Conservation (phyloP, 345 rosid species). For the Brassica juncea region DNA sequence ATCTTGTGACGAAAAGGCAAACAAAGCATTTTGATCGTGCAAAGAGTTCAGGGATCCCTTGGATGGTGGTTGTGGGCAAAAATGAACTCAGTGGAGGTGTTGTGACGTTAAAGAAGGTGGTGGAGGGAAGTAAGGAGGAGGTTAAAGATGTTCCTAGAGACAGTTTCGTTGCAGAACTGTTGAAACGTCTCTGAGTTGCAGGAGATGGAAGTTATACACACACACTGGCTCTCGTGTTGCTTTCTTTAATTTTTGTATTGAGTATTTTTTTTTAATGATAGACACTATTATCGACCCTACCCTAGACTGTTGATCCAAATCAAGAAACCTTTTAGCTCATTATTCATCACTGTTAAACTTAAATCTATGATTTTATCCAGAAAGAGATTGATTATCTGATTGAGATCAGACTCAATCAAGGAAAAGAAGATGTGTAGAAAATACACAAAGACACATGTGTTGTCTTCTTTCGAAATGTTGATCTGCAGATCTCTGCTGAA, state of each 20-base stretch:
- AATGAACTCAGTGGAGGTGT: conserved; percentile 58
- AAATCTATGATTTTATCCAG: neutral
- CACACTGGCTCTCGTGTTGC: neutral
- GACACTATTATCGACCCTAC: neutral
- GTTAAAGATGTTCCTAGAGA: conserved; percentile 41
- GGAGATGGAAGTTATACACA: neutral
- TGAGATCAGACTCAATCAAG: neutral
- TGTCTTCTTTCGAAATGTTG: conserved; percentile 14
- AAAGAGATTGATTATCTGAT: neutral
- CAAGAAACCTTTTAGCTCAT: neutral
- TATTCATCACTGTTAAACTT: neutral
- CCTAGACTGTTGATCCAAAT: neutral
- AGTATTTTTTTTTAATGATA: neutral
- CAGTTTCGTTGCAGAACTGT: conserved; percentile 50
- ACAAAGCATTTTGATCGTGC: conserved; percentile 52
- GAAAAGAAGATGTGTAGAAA: conserved; percentile 1
- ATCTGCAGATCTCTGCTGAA: conserved; percentile 40
- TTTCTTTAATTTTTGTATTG: neutral
- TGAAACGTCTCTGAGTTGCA: conserved; percentile 41
- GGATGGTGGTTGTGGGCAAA: conserved; percentile 73
- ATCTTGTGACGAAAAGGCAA: conserved; percentile 56
- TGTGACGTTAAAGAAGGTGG: conserved; percentile 62
- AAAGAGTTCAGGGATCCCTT: conserved; percentile 25
- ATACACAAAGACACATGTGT: neutral
- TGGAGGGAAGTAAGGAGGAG: conserved; percentile 51